Base-by-base conservation (phyloP, 441 rosid genomes). In the Sinapis alba region DNA sequence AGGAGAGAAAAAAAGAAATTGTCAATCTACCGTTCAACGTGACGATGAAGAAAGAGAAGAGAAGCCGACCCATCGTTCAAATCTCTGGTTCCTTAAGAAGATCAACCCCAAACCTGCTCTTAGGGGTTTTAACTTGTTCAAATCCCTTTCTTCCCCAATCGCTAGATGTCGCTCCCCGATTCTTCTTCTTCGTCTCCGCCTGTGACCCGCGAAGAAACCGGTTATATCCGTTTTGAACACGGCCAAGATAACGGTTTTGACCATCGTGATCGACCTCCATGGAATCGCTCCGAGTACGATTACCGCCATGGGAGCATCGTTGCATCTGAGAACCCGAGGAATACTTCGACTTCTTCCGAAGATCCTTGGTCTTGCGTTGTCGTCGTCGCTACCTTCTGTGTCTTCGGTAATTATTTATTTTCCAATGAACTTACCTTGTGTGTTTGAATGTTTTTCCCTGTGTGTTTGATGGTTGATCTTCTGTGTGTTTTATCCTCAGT, bases 321-420 rank as follows among this genome's bases (percentile, higher is more conserved):
- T 16, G 75, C 78, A 0, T 69, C 82, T 21, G 82, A 74, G 63
- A 79, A 74, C 64, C 26, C 74, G 9, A 68, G 71, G 50, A 85
- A 81, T 7, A 28, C 59, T 16, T 50, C 74, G 32, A 75, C 82
- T 50, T 79, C 92, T 6, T 16, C 62, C 0, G 92, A 89, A 58
- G 97, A 92, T 63, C 85, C 96, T 11, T 96, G 97, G 93, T 86
- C 97, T 68, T 93, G 96, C 84, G 77, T 89, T 84, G 86, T 90
- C 71, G 97, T 92, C 51, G 89, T 87, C 32, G 86, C 89, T 74
- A 92, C 97, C 58, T 93, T 96, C 82, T 96, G 97, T 84, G 84
- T 91, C 80, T 93, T 96, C 65, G 96, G 99, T 93, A 62, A 16
- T 47, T 47, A 30, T 6, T 2, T 7, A 16, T 50, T 50, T 16